These are phyloP conservation scores for Purpureocillium takamizusanense DNA, from an alignment of 2,329 filamentous ascomycete species.

Conservation along the genomic window DNA sequence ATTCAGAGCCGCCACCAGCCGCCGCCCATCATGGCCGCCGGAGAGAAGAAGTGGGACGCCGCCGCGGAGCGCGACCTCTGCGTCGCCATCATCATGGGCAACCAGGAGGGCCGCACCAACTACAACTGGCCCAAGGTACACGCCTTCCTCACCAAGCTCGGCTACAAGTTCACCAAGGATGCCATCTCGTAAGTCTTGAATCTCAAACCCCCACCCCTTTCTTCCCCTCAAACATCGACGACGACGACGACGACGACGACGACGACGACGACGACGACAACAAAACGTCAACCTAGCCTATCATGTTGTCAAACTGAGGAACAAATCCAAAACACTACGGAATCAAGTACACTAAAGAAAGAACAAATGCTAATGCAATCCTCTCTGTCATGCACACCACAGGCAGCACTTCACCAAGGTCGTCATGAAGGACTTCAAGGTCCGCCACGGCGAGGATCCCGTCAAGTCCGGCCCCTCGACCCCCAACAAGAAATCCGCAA, in stretches of 20 bases:
- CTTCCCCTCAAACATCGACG: background rate
- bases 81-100: conserved; percentile 22
- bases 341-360: no score
- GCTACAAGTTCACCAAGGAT: conserved; percentile 27
- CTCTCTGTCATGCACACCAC: no score
- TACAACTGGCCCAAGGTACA: conserved; percentile 25
- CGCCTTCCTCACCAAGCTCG: conserved; percentile 20
- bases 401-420: conserved; percentile 31
- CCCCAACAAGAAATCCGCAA: conserved; percentile 8
- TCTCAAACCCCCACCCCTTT: background rate
- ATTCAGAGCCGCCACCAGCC: no score
- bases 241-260: no score
- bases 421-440: conserved; percentile 25
- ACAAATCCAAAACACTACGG: no score
- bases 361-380: no score
- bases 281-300: no score
- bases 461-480: conserved; percentile 4
- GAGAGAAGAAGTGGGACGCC: conserved; percentile 27
- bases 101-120: conserved; percentile 14
- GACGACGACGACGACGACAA: no score
- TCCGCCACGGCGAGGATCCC: conserved; percentile 12
- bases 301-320: no score
- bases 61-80: conserved; percentile 28
- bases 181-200: conserved; percentile 28
- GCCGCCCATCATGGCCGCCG: conserved; percentile 12